Evolutionary conservation across 495 filamentous ascomycete genomes (phyloP).

Genomic region (Tetracladium marchalianum): DNA sequence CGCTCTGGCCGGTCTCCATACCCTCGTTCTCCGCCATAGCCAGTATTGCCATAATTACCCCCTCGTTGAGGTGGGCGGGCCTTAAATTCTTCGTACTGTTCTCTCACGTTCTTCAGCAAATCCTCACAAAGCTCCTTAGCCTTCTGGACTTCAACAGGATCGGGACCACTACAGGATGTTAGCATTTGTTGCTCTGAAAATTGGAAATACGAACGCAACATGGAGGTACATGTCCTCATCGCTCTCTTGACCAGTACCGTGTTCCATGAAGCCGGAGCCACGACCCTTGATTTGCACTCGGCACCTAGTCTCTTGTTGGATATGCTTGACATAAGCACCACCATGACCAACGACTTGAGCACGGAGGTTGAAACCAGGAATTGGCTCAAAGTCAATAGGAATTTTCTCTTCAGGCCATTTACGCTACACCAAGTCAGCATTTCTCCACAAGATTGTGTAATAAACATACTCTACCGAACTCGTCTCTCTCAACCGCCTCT

Average conservation of each 20-base stretch:
- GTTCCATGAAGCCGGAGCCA: constrained; percentile 90
- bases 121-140: constrained; percentile 86
- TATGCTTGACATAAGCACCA: constrained; percentile 92
- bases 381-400: constrained; percentile 77
- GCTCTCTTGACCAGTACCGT: constrained; percentile 71
- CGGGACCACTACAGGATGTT: constrained; percentile 59
- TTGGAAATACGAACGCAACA: constrained; percentile 59
- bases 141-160: constrained; percentile 72
- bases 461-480: constrained; percentile 74
- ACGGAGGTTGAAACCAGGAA: constrained; percentile 92
- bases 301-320: constrained; percentile 87
- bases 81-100: constrained; percentile 85
- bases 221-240: constrained; percentile 95
- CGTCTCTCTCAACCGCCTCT: constrained; percentile 85
- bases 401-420: constrained; percentile 99
- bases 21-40: constrained; percentile 21
- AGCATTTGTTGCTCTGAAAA: background rate
- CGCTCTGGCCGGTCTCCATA: constrained; percentile 21
- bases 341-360: constrained; percentile 92
- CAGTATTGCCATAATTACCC: constrained; percentile 39
- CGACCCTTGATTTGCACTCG: constrained; percentile 96
- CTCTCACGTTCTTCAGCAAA: constrained; percentile 69
- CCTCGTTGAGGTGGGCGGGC: constrained; percentile 63
- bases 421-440: constrained; percentile 45
- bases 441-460: background rate